Conservation (phyloP, 331 rosid genomes). For the Malus hybrid region DNA sequence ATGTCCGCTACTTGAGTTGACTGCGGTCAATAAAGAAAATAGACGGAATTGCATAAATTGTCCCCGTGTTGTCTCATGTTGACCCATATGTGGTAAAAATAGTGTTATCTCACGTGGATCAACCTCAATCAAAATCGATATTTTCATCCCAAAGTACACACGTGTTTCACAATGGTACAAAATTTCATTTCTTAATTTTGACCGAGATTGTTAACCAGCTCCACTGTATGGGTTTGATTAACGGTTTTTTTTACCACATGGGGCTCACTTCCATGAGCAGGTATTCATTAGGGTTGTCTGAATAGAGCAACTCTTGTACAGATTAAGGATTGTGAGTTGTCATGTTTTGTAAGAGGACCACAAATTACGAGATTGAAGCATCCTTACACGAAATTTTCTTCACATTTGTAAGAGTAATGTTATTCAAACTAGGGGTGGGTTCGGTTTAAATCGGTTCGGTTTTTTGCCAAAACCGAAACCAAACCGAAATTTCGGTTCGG, state of each 20-base stretch:
- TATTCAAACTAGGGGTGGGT: too few relatives aligned
- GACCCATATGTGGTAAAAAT: not conserved
- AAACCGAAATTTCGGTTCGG: too few relatives aligned
- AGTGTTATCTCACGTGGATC: not conserved
- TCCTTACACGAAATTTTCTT: too few relatives aligned
- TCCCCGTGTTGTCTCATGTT: not conserved
- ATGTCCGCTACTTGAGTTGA: not conserved
- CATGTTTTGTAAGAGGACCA: too few relatives aligned
- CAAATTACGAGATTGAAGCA: too few relatives aligned
- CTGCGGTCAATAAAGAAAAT: not conserved
- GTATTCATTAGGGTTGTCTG: not conserved
- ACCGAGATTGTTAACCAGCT: not conserved
- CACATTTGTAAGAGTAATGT: too few relatives aligned
- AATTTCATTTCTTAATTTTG: too few relatives aligned
- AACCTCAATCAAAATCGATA: too few relatives aligned
- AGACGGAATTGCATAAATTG: not conserved
- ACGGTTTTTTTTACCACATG: not conserved
- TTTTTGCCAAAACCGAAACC: too few relatives aligned
- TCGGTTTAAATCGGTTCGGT: too few relatives aligned
- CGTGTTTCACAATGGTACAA: not conserved
- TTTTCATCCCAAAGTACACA: not conserved
- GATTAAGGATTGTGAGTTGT: too few relatives aligned
- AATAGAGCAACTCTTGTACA: rapidly evolving
- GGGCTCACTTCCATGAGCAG: not conserved
- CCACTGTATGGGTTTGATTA: not conserved